These are phyloP conservation scores for Aspergillus panamensis DNA, from an alignment of 495 filamentous ascomycete genomes.

Conservation along the genomic window DNA sequence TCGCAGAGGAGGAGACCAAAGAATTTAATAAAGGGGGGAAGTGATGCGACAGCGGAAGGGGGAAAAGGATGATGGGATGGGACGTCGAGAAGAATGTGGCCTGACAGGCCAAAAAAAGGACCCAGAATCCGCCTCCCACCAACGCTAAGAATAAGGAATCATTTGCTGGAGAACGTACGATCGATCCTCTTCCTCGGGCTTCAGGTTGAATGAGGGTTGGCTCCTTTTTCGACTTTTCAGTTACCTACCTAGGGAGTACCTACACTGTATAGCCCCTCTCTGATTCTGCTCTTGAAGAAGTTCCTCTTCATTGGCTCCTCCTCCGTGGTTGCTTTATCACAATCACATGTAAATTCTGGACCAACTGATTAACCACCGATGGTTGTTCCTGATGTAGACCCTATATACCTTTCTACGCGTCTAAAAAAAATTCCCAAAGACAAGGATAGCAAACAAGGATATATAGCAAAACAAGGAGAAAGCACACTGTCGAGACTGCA, in stretches of 20 bases:
- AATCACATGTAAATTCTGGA: constrained; percentile 13
- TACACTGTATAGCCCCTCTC: too few relatives aligned
- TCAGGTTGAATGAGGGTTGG: neutral
- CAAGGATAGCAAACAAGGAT: neutral
- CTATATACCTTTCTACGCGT: too few relatives aligned
- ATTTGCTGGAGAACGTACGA: neutral
- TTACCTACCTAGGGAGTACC: neutral
- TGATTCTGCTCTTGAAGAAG: neutral
- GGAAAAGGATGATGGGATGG: neutral
- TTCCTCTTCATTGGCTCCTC: neutral
- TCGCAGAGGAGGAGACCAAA: constrained; percentile 2
- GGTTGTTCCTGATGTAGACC: too few relatives aligned
- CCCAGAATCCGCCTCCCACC: neutral
- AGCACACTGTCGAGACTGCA: neutral
- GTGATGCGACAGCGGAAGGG: constrained; percentile 10
- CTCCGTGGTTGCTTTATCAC: neutral
- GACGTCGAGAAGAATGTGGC: neutral
- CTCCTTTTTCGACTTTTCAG: neutral
- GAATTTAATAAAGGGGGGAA: constrained; percentile 9
- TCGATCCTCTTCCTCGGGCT: neutral
- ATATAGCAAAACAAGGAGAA: neutral
- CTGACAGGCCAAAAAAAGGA: constrained; percentile 21
- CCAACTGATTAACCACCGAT: too few relatives aligned
- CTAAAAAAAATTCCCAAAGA: neutral
- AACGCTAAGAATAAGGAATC: neutral